Evolutionary conservation across 139 green algal genomes (phyloP), one percentile per base, ranked within the genome.

Genomic region (Chlamydomonas incerta): DNA sequence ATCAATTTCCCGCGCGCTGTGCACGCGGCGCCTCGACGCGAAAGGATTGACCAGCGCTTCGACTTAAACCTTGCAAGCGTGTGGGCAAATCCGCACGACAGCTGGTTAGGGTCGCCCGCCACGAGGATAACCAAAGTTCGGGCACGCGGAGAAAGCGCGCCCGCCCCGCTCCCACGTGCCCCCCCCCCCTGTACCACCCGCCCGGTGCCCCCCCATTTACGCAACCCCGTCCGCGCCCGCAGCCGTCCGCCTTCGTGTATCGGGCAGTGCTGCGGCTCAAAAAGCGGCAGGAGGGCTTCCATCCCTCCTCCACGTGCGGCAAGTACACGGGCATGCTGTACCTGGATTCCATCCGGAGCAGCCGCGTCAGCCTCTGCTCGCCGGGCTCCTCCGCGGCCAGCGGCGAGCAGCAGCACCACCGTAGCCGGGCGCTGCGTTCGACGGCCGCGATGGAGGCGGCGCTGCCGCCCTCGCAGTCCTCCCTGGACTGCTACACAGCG

Each of bases 401-500:
- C 6, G 55, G 20, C 55, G 55, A 63, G 8, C 20, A 29, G 29
- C 50, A 80, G 3, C 13, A 46, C 47, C 17, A 68, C 29, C 14
- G 52, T 2, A 11, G 46, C 50, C n/a, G 26, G 55, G 20, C 62
- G 24, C 20, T 75, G 29, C 24, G 15, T 3, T n/a, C 50, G n/a
- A 13, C 11, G 26, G 52, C 41, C 6, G 41, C 41, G 55, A 13
- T 23, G 55, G 55, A 81, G 55, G n/a, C 33, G 24, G 10, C 55
- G 6, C 31, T 69, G 41, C n/a, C 52, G 21, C 5, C 73, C 6
- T 34, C 55, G 31, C 35, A 46, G 14, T 85, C 79, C 1, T 72
- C 52, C 4, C 52, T 86, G 8, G 80, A 79, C n/a, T 86, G 80
- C 55, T 80, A 72, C 68, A 86, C 79, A 0, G 79, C 79, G 5